phyloP scores from a whole-genome alignment of 352 stramenopile genomes.

The Globisporangium mamillatum region DNA sequence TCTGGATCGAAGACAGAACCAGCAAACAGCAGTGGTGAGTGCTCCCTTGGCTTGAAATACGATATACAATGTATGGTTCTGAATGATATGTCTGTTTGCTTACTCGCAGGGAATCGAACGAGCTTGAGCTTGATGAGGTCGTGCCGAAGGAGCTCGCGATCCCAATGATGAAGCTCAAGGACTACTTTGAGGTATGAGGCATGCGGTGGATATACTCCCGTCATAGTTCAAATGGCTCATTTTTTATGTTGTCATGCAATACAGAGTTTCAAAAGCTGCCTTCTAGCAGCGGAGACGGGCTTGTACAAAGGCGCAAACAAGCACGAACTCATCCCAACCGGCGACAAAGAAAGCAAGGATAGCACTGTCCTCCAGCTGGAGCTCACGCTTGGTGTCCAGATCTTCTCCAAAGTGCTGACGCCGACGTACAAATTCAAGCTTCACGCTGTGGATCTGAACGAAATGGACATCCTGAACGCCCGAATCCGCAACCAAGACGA shows the following conservation, averaged over 20 bases:
- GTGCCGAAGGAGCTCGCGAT: slow-evolving; percentile 1
- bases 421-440: slow-evolving; percentile 13
- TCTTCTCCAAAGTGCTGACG: slow-evolving; percentile 15
- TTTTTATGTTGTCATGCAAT: neutral
- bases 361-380: neutral
- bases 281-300: neutral
- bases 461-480: slow-evolving; percentile 10
- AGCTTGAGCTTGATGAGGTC: slow-evolving; percentile 6
- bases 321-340: slow-evolving; percentile 2
- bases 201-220: neutral
- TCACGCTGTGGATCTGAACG: neutral
- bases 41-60: neutral
- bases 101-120: slow-evolving; percentile 6
- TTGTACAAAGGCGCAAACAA: slow-evolving; percentile 1
- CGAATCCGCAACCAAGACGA: slow-evolving; percentile 9
- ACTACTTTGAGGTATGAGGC: slow-evolving; percentile 13
- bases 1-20: slow-evolving; percentile 9
- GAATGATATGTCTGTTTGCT: neutral
- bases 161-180: slow-evolving; percentile 9
- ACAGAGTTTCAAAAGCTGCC: slow-evolving; percentile 14
- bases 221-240: neutral
- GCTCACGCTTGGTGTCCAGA: slow-evolving; percentile 9
- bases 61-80: too few relatives aligned
- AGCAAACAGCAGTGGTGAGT: slow-evolving; percentile 11
- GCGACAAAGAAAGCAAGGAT: neutral